phyloP scores from a whole-genome alignment of 2,329 filamentous ascomycete species.

The Xylaria sp. region DNA sequence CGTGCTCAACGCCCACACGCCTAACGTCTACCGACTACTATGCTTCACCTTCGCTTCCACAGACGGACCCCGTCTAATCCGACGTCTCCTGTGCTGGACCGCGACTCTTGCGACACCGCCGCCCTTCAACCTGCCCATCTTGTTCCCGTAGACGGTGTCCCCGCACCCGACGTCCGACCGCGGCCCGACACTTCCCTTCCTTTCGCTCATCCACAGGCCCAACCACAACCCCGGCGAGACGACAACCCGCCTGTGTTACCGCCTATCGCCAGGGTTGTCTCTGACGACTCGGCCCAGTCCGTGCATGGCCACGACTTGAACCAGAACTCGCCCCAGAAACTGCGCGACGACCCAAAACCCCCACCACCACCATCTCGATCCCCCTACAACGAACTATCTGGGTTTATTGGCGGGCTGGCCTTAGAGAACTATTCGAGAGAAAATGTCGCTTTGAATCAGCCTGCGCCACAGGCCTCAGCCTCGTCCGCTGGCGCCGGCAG shows the following conservation, averaged over 20 bases:
- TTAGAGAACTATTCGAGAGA: conserved; percentile 62
- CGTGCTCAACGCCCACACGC: conserved; percentile 5
- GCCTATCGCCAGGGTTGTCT: conserved; percentile 61
- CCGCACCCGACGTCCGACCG: conserved; percentile 57
- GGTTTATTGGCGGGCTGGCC: conserved; percentile 67
- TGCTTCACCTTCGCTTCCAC: conserved; percentile 68
- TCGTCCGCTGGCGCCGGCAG: conserved; percentile 37
- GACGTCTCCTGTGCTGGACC: conserved; percentile 63
- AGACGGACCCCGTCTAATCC: conserved; percentile 67
- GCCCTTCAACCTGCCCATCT: conserved; percentile 56
- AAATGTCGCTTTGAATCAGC: conserved; percentile 43
- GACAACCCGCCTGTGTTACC: conserved; percentile 51
- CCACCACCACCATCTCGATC: conserved; percentile 48
- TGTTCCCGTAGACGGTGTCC: conserved; percentile 57
- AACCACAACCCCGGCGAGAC: conserved; percentile 43
- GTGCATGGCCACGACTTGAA: conserved; percentile 34
- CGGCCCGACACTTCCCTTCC: conserved; percentile 44
- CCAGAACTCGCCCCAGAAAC: conserved; percentile 14
- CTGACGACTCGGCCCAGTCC: conserved; percentile 51
- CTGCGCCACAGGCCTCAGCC: conserved; percentile 30
- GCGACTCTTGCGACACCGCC: conserved; percentile 54
- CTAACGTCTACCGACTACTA: conserved; percentile 39
- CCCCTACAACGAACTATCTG: conserved; percentile 53
- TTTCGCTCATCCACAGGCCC: conserved; percentile 43
- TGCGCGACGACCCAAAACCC: conserved; percentile 42